A percentile compares a stretch with the other conserved stretches of the same genome.
These are phyloP conservation scores for Parietaria judaica DNA, from an alignment of 306 rosid species.

Conservation along the genomic window DNA sequence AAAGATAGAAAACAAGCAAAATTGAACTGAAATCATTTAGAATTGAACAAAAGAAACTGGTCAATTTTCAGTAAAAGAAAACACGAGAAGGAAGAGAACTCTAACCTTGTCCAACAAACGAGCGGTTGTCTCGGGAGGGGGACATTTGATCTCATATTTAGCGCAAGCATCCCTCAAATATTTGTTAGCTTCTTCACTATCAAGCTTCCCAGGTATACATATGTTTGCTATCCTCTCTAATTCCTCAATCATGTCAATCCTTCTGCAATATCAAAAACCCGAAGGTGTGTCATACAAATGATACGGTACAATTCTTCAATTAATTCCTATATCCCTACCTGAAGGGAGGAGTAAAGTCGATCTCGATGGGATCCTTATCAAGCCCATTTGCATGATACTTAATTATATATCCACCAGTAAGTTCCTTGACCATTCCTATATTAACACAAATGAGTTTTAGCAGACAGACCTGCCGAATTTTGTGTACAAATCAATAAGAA, in stretches of 20 bases:
- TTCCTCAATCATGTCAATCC: constrained; percentile 89
- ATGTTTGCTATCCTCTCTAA: constrained; percentile 71
- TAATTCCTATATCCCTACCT: constrained; percentile 12
- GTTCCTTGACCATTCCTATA: constrained; percentile 80
- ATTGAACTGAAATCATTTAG: background rate
- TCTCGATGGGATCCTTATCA: constrained; percentile 67
- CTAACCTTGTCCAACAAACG: constrained; percentile 83
- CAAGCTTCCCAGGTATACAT: constrained; percentile 66
- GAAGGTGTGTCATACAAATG: constrained; percentile 6
- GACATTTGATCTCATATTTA: constrained; percentile 63
- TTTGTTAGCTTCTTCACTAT: constrained; percentile 69
- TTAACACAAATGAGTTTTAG: constrained; percentile 18
- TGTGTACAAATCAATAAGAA: background rate
- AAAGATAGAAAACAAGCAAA: no score
- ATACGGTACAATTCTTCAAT: background rate
- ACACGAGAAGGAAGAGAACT: background rate
- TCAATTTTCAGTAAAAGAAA: background rate
- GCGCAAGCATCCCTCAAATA: constrained; percentile 64
- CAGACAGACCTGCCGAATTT: constrained; percentile 7
- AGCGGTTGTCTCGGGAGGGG: constrained; percentile 85
- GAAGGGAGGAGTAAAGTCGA: constrained; percentile 64
- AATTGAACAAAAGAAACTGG: no score
- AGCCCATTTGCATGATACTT: constrained; percentile 68
- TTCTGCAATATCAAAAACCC: constrained; percentile 37
- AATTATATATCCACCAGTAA: constrained; percentile 76